Conservation (phyloP, 371 early-diverging fungal species). For the Chytridium lagenaria region DNA sequence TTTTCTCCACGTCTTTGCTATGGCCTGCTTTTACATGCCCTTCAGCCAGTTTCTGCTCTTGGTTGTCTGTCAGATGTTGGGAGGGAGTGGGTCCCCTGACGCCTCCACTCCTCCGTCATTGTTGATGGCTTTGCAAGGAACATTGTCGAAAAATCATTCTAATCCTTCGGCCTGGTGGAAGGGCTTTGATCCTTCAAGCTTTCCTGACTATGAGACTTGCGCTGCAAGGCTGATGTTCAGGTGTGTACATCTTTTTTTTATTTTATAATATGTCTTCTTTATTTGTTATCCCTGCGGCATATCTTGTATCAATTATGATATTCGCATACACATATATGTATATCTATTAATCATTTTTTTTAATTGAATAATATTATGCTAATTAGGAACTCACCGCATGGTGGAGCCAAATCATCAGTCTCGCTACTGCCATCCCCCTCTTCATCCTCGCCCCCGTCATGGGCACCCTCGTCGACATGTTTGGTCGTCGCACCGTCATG, state of each 20-base stretch:
- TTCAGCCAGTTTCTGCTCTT: slow-evolving; percentile 32
- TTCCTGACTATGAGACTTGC: slow-evolving; percentile 37
- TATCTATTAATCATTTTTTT: background rate
- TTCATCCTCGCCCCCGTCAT: slow-evolving; percentile 35
- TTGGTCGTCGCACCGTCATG: slow-evolving; percentile 39
- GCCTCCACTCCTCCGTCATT: background rate
- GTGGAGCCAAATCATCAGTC: slow-evolving; percentile 36
- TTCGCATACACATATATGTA: too few species aligned
- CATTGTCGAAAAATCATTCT: background rate
- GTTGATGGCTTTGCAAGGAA: background rate
- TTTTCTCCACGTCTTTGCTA: slow-evolving; percentile 29
- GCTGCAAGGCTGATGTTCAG: slow-evolving; percentile 36
- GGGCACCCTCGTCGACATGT: slow-evolving; percentile 37
- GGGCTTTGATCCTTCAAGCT: background rate
- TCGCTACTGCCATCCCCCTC: slow-evolving; percentile 36
- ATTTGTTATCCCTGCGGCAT: background rate
- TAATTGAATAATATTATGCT: background rate
- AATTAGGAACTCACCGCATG: slow-evolving; percentile 24
- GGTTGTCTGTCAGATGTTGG: slow-evolving; percentile 24
- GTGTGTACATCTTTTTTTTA: slow-evolving; percentile 12
- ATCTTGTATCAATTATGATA: too few species aligned
- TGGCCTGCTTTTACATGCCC: slow-evolving; percentile 6
- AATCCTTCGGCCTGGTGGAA: background rate
- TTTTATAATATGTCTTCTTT: background rate
- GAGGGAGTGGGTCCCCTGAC: background rate